phyloP scores from a whole-genome alignment of 495 filamentous ascomycete genomes.

The Penicillium steckii region DNA sequence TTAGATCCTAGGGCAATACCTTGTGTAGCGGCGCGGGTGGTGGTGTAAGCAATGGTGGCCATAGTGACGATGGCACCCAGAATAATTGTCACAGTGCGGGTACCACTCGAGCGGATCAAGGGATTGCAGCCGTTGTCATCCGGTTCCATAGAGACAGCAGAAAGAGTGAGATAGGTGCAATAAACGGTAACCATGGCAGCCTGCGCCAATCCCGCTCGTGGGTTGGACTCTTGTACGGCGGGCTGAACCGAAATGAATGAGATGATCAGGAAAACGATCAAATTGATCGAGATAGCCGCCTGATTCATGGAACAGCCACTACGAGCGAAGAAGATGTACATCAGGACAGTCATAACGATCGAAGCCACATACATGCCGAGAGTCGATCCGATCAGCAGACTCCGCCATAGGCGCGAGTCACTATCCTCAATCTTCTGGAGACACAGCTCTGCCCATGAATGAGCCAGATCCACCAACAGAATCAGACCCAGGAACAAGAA shows the following conservation, averaged over 20 bases:
- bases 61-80: constrained; percentile 94
- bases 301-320: constrained; percentile 93
- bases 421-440: constrained; percentile 87
- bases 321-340: constrained; percentile 94
- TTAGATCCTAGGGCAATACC: constrained; percentile 76
- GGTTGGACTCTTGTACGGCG: constrained; percentile 85
- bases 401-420: constrained; percentile 82
- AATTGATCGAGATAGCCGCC: constrained; percentile 73
- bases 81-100: constrained; percentile 84
- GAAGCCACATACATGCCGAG: constrained; percentile 90
- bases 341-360: constrained; percentile 89
- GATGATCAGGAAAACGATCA: constrained; percentile 78
- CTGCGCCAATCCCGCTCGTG: constrained; percentile 90
- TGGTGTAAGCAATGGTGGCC: constrained; percentile 96
- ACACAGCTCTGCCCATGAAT: constrained; percentile 97
- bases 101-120: constrained; percentile 80
- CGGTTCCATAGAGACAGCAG: constrained; percentile 96
- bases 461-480: constrained; percentile 90
- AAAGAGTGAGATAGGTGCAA: constrained; percentile 98
- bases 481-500: constrained; percentile 93
- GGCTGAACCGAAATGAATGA: constrained; percentile 88
- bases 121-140: constrained; percentile 96
- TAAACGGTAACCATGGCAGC: constrained; percentile 97
- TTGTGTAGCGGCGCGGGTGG: constrained; percentile 93
- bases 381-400: constrained; percentile 85